These are phyloP conservation scores for Ogataea hybrid DNA, from an alignment of 1,139 yeast genomes.

Conservation along the genomic window DNA sequence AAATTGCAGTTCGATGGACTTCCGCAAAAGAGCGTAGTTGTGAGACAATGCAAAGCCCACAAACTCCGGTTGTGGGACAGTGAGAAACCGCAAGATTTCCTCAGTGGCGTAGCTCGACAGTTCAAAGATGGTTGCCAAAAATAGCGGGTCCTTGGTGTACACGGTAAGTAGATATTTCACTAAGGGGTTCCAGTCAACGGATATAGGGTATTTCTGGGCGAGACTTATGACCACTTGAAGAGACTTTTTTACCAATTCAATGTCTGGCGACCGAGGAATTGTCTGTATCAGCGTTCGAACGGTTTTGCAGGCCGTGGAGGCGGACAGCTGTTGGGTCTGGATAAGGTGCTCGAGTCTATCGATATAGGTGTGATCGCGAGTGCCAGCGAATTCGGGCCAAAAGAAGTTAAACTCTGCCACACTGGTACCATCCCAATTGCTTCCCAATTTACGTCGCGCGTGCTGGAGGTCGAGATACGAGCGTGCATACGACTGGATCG, in stretches of 20 bases:
- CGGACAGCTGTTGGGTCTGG: neutral
- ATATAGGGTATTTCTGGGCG: neutral
- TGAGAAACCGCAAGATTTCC: conserved; percentile 2
- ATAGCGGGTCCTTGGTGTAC: conserved; percentile 1
- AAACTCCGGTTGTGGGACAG: conserved; percentile 2
- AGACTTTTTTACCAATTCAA: conserved; percentile 1
- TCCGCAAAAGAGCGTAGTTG: neutral
- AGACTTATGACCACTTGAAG: conserved; percentile 5
- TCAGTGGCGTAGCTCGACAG: conserved; percentile 1
- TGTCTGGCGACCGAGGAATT: neutral
- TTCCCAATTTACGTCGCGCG: conserved; percentile 12
- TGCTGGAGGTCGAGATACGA: conserved; percentile 31
- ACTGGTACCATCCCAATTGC: conserved; percentile 23
- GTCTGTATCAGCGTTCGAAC: conserved; percentile 6
- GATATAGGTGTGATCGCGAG: conserved; percentile 14
- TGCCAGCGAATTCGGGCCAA: conserved; percentile 19
- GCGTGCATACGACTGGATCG: conserved; percentile 49
- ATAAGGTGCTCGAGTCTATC: conserved; percentile 3
- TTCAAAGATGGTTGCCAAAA: neutral
- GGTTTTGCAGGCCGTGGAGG: neutral
- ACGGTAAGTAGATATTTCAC: neutral
- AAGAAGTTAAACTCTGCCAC: conserved; percentile 23
- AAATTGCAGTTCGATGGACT: conserved; percentile 8
- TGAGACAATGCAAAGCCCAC: neutral
- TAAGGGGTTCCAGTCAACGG: conserved; percentile 3